These are phyloP conservation scores for Typha latifolia DNA, from an alignment of 176 grass and related monocot species.

Conservation along the genomic window DNA sequence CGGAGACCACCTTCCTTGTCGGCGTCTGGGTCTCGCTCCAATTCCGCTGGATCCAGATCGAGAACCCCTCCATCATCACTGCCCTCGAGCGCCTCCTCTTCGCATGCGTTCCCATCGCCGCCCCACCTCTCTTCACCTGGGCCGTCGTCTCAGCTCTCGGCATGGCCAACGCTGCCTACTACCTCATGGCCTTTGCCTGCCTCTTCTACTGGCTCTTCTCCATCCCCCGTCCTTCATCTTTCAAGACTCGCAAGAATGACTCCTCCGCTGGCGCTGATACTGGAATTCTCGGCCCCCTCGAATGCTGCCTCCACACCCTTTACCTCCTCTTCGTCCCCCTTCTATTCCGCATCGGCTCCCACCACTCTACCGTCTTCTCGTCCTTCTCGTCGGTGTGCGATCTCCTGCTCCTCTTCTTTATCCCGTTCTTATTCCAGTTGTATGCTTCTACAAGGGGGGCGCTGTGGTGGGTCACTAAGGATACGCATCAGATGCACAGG, in stretches of 20 bases:
- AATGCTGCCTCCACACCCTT: conserved; percentile 71
- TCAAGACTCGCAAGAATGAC: conserved; percentile 66
- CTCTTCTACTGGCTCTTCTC: conserved; percentile 97
- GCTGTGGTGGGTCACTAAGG: conserved; percentile 78
- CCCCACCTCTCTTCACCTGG: conserved; percentile 73
- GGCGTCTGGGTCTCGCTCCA: conserved; percentile 93
- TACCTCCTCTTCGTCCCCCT: conserved; percentile 75
- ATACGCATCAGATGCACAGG: conserved; percentile 51
- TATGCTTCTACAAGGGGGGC: conserved; percentile 65
- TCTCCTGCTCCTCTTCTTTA: conserved; percentile 81
- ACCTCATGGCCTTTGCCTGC: conserved; percentile 61
- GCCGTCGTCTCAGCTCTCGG: conserved; percentile 68
- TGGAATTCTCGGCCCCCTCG: conserved; percentile 62
- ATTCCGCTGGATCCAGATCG: conserved; percentile 98
- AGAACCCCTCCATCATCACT: conserved; percentile 70
- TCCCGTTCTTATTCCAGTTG: conserved; percentile 91
- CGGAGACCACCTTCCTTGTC: conserved; percentile 80
- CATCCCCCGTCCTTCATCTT: conserved; percentile 59
- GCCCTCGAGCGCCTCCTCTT: conserved; percentile 83
- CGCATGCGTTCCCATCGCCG: conserved; percentile 61
- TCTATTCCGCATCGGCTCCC: conserved; percentile 57
- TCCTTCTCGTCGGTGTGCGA: conserved; percentile 64
- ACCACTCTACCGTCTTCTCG: conserved; percentile 68
- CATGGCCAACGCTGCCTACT: conserved; percentile 79
- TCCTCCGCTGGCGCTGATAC: conserved; percentile 14